Percentiles rank a stretch among this genome's conserved stretches.
These are phyloP conservation scores for Cucurbita argyrosperma DNA, from an alignment of 306 rosid species.

Conservation along the genomic window DNA sequence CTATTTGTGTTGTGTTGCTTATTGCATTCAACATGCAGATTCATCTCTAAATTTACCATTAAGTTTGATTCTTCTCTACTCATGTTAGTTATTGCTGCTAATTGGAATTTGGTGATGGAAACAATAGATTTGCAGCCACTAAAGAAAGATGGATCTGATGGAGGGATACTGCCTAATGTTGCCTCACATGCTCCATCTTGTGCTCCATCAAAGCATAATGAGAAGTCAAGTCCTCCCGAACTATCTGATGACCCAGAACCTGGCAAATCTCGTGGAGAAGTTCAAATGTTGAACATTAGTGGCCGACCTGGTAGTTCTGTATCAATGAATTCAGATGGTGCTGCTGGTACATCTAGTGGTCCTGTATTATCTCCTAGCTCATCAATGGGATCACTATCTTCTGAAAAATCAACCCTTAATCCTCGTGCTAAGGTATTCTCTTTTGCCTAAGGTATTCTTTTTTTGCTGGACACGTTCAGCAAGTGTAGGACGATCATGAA, in stretches of 20 bases:
- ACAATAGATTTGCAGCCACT: conserved; percentile 38
- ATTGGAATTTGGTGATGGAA: neutral
- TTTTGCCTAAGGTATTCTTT: conserved; percentile 44
- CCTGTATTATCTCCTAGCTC: conserved; percentile 81
- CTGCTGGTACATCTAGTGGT: conserved; percentile 31
- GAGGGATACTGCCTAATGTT: conserved; percentile 22
- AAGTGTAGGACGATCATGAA: neutral
- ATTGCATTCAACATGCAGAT: no score
- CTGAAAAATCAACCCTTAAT: conserved; percentile 66
- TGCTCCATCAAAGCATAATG: conserved; percentile 26
- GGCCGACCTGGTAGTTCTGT: conserved; percentile 51
- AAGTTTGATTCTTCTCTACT: no score
- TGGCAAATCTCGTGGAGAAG: conserved; percentile 33
- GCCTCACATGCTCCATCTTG: conserved; percentile 25
- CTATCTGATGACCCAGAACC: conserved; percentile 20
- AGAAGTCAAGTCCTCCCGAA: conserved; percentile 31
- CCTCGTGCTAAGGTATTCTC: conserved; percentile 77
- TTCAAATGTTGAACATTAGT: conserved; percentile 27
- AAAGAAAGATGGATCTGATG: conserved; percentile 38
- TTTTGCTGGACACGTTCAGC: neutral
- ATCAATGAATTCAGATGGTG: conserved; percentile 43
- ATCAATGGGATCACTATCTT: conserved; percentile 63
- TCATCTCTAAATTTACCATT: no score
- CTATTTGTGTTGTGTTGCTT: neutral
- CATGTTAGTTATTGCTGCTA: neutral